A percentile compares a stretch with the other conserved stretches of the same genome.
These are phyloP conservation scores for Coemansia guatemalensis DNA, from an alignment of 192 early-diverging fungal species.

Conservation along the genomic window DNA sequence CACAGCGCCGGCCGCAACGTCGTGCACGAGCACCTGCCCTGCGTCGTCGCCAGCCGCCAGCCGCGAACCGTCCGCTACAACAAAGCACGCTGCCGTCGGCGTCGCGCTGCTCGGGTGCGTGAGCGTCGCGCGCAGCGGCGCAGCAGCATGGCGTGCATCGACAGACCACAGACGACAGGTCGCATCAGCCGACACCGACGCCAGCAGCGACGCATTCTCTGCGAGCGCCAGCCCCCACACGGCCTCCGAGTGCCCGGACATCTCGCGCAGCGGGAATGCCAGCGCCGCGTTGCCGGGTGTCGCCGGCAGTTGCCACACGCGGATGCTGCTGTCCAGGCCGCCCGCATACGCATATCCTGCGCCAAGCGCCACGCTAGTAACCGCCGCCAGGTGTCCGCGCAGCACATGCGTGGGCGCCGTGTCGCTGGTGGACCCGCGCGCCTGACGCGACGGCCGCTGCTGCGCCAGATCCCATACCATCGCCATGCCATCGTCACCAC, in stretches of 20 bases:
- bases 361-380: slow-evolving; percentile 31
- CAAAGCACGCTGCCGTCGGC: slow-evolving; percentile 23
- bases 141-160: background rate
- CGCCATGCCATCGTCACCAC: slow-evolving; percentile 40
- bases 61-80: background rate
- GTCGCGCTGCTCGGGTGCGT: background rate
- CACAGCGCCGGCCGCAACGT: background rate
- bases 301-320: slow-evolving; percentile 29
- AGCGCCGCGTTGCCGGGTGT: background rate
- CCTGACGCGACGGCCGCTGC: slow-evolving; percentile 8
- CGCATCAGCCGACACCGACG: slow-evolving; percentile 40
- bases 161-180: slow-evolving; percentile 39
- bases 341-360: slow-evolving; percentile 31
- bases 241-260: slow-evolving; percentile 34
- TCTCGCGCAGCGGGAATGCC: slow-evolving; percentile 24
- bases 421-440: slow-evolving; percentile 7
- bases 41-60: slow-evolving; percentile 11
- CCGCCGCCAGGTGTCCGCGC: slow-evolving; percentile 46
- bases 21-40: slow-evolving; percentile 2
- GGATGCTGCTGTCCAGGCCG: slow-evolving; percentile 40
- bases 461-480: slow-evolving; percentile 42
- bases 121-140: slow-evolving; percentile 5
- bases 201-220: slow-evolving; percentile 17
- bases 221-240: slow-evolving; percentile 48
- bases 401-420: slow-evolving; percentile 16